Conservation (phyloP, 2,329 filamentous ascomycete species). For the Monilinia fructicola region DNA sequence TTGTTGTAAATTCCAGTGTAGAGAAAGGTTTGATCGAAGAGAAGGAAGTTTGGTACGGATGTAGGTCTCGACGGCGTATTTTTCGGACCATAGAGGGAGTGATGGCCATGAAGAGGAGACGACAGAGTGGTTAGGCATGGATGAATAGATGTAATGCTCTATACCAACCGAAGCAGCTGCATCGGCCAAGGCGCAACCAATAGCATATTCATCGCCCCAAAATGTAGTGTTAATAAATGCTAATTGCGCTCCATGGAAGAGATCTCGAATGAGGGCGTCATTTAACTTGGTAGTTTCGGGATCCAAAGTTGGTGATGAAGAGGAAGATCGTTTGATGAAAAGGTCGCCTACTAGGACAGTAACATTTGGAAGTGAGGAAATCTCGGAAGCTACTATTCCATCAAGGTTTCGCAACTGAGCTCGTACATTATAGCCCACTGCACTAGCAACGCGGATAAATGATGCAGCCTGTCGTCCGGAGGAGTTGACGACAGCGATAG, state of each 20-base stretch:
- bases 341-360: conserved; percentile 64
- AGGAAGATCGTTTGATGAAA: conserved; percentile 45
- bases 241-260: conserved; percentile 81
- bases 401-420: conserved; percentile 87
- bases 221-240: conserved; percentile 99
- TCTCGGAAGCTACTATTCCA: conserved; percentile 84
- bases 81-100: conserved; percentile 86
- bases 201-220: conserved; percentile 89
- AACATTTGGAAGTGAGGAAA: conserved; percentile 75
- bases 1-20: conserved; percentile 99
- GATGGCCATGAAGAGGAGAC: conserved; percentile 70
- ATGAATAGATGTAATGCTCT: conserved; percentile 92
- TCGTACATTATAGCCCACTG: conserved; percentile 88
- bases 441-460: conserved; percentile 88
- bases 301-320: conserved; percentile 57
- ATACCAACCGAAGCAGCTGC: conserved; percentile 82
- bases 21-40: conserved; percentile 85
- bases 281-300: conserved; percentile 69
- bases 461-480: conserved; percentile 94
- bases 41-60: conserved; percentile 61
- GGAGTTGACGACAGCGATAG: conserved; percentile 91
- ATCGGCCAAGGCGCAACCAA: conserved; percentile 84
- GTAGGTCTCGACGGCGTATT: conserved; percentile 91
- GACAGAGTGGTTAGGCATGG: conserved; percentile 90
- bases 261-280: conserved; percentile 66